Conservation (phyloP, 805 yeast genomes). For the Candida tammaniensis region DNA sequence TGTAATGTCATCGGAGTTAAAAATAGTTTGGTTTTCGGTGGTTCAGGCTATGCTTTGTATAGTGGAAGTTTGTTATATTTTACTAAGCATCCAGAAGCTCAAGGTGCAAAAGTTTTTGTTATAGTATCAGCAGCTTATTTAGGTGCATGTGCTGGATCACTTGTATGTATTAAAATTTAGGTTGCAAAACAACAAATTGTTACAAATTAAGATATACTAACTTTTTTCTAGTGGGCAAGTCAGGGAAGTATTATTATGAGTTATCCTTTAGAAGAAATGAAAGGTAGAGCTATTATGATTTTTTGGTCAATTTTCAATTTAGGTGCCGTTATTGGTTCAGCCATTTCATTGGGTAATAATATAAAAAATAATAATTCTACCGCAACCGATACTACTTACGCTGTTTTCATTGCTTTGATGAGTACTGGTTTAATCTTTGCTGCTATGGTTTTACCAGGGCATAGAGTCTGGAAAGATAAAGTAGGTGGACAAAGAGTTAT, state of each 20-base stretch:
- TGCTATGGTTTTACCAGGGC: constrained; percentile 42
- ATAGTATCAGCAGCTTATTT: constrained; percentile 55
- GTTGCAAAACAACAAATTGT: too few species aligned
- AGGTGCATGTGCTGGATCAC: constrained; percentile 52
- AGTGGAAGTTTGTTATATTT: constrained; percentile 42
- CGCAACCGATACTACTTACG: constrained; percentile 50
- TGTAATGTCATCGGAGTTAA: constrained; percentile 49
- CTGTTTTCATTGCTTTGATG: constrained; percentile 54
- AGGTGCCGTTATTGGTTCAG: constrained; percentile 59
- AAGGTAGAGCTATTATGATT: constrained; percentile 52
- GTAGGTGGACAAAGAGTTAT: constrained; percentile 24
- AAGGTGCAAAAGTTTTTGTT: constrained; percentile 47
- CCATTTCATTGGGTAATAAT: constrained; percentile 54
- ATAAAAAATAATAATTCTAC: constrained; percentile 36
- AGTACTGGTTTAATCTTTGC: constrained; percentile 45
- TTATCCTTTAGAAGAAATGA: constrained; percentile 50
- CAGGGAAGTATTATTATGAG: constrained; percentile 56
- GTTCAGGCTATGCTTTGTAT: constrained; percentile 53
- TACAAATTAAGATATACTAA: too few species aligned
- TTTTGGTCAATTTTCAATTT: constrained; percentile 61
- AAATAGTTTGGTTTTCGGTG: constrained; percentile 47
- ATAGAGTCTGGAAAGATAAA: constrained; percentile 12
- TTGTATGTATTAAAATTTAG: too few species aligned
- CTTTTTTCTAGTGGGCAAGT: too few species aligned
- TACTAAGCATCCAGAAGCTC: constrained; percentile 23